Conservation (phyloP, 2,329 filamentous ascomycete genomes). For the Fusarium coicis region DNA sequence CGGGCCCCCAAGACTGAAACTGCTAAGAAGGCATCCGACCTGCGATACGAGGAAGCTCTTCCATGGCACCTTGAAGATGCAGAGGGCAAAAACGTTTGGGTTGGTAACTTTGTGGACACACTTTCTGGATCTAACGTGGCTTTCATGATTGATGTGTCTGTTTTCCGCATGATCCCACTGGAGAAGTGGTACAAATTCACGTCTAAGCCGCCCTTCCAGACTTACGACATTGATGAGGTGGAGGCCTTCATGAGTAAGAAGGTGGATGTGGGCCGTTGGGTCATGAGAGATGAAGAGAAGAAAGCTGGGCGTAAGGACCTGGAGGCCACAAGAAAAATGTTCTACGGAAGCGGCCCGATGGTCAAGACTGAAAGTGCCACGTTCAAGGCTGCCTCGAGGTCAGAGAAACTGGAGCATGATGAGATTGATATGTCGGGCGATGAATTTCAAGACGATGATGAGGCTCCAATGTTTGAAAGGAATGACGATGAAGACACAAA, state of each 20-base stretch:
- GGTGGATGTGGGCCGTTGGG: constrained; percentile 81
- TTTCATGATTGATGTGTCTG: constrained; percentile 74
- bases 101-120: constrained; percentile 89
- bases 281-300: constrained; percentile 75
- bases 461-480: constrained; percentile 77
- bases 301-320: constrained; percentile 67
- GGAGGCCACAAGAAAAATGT: constrained; percentile 64
- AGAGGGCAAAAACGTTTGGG: constrained; percentile 94
- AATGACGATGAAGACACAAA: constrained; percentile 86
- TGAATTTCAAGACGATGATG: constrained; percentile 90
- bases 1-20: constrained; percentile 83
- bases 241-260: constrained; percentile 86
- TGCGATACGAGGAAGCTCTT: constrained; percentile 92
- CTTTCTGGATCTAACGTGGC: constrained; percentile 88
- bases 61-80: constrained; percentile 98
- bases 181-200: constrained; percentile 96
- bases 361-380: constrained; percentile 76
- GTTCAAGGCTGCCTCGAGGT: constrained; percentile 68
- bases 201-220: constrained; percentile 81
- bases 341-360: constrained; percentile 65
- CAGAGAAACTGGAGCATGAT: constrained; percentile 75
- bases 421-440: constrained; percentile 75
- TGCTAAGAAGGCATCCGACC: constrained; percentile 76
- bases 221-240: constrained; percentile 83
- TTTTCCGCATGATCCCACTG: constrained; percentile 87